phyloP scores from a whole-genome alignment of 2,329 filamentous ascomycete species.

The Elsinoe fawcettii region DNA sequence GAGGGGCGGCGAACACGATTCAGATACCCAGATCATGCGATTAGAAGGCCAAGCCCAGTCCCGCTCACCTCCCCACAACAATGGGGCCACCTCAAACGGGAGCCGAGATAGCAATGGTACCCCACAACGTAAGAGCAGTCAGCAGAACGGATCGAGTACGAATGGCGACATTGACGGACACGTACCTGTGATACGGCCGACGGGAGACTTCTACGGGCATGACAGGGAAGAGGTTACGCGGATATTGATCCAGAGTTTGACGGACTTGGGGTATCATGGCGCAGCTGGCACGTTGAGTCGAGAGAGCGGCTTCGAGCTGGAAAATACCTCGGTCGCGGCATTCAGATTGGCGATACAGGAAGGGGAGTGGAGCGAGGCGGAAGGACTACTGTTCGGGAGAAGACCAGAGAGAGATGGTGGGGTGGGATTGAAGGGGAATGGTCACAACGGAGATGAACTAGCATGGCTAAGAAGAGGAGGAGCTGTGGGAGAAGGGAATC shows the following conservation, averaged over 20 bases:
- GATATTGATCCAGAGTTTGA: slow-evolving; percentile 82
- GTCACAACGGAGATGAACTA: slow-evolving; percentile 17
- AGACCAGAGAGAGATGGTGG: slow-evolving; percentile 36
- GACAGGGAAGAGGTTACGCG: slow-evolving; percentile 87
- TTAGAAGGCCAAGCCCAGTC: slow-evolving; percentile 12
- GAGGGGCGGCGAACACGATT: slow-evolving; percentile 13
- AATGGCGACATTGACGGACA: slow-evolving; percentile 14
- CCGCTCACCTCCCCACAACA: background rate
- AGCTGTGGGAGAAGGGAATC: slow-evolving; percentile 23
- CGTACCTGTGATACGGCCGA: background rate
- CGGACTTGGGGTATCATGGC: slow-evolving; percentile 75
- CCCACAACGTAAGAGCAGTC: slow-evolving; percentile 1
- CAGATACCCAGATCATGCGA: slow-evolving; percentile 8
- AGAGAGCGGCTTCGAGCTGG: slow-evolving; percentile 81
- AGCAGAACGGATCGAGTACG: slow-evolving; percentile 9
- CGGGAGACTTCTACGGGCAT: slow-evolving; percentile 66
- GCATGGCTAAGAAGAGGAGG: slow-evolving; percentile 21
- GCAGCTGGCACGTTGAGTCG: slow-evolving; percentile 67
- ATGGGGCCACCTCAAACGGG: slow-evolving; percentile 1
- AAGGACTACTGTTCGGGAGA: slow-evolving; percentile 61
- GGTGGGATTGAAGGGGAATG: slow-evolving; percentile 28
- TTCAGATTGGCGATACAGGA: slow-evolving; percentile 73
- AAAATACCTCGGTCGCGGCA: slow-evolving; percentile 75
- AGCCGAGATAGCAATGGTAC: background rate
- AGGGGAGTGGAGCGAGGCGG: slow-evolving; percentile 79